These are phyloP conservation scores for Silybum marianum DNA, from an alignment of 129 eudicot species.

Conservation along the genomic window DNA sequence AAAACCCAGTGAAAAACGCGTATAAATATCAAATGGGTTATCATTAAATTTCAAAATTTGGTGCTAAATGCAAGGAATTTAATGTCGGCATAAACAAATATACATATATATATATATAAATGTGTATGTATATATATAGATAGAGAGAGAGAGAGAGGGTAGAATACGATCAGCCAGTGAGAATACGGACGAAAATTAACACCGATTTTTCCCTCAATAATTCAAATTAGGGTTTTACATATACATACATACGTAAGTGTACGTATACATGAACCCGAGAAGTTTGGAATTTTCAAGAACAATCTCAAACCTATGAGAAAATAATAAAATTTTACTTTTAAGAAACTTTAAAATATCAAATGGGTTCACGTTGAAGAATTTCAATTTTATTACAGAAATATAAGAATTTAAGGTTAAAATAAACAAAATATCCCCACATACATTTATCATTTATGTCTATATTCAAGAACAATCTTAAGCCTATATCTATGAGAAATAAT, in stretches of 20 bases:
- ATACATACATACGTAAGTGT: neutral
- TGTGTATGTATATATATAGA: no score
- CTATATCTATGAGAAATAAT: neutral
- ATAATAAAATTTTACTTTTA: neutral
- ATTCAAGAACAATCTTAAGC: neutral
- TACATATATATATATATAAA: neutral
- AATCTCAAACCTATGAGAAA: neutral
- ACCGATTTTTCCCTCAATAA: neutral
- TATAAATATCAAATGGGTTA: neutral
- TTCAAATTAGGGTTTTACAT: constrained; percentile 2
- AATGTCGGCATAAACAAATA: neutral
- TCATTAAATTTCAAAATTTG: neutral
- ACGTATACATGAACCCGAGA: neutral
- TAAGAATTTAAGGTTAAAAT: constrained; percentile 1
- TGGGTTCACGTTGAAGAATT: neutral
- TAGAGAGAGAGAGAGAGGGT: neutral
- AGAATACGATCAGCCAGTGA: neutral
- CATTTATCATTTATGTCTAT: no score
- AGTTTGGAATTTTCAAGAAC: constrained; percentile 10
- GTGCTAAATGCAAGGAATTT: neutral
- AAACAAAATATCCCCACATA: neutral
- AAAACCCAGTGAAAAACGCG: neutral
- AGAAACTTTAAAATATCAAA: constrained; percentile 12
- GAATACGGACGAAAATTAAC: neutral
- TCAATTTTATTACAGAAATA: constrained; percentile 15